Base-by-base conservation (phyloP, 192 early-diverging fungal genomes). In the Coemansia sp. region DNA sequence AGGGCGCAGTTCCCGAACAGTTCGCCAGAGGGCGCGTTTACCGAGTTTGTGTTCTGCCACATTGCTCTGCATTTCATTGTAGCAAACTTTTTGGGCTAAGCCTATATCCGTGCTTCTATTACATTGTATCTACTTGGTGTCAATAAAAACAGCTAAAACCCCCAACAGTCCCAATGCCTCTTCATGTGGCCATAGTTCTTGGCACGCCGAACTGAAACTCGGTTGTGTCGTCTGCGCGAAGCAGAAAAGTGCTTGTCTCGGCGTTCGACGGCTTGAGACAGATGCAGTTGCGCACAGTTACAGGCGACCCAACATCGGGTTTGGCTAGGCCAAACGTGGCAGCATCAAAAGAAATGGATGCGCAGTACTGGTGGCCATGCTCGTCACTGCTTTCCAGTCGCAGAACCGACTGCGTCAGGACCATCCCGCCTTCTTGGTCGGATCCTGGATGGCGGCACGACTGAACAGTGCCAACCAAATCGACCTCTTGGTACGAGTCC, bases 61-160 rank as follows among this genome's bases (percentile, higher is more conserved):
- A 79, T 97, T 48, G 76, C 93, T 1, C 80, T 99, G n/a, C 95
- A 93, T 68, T 90, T 93, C 67, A 89, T 96, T 36, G 93, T 93
- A 14, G 85, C 96, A 56, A 91, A 96, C 80, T 99, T 95, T 72
- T 73, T 97, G 20, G 97, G 97, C 48, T 99, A 87, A 42, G 17
- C 31, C 31, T 16, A 12, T 8, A 16, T 16, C 17, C 42, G 3
- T 33, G n/a, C 28, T 7, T 28, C 28, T 17, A 14, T n/a, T 65
- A 12, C 20, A 22, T 20, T 58, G 29, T 61, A 48, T 61, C 20
- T 10, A 29, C 25, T 38, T 61, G 20, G 6, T 7, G 20, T 48
- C 8, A 29, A 20, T 20, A 29, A 30, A 57, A 57, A 57, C 18
- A 52, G n/a, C 50, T 52, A 3, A 16, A 45, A 45, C 10, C 42